phyloP scores from a whole-genome alignment of 2,329 filamentous ascomycete genomes.

The Alternaria ventricosa region DNA sequence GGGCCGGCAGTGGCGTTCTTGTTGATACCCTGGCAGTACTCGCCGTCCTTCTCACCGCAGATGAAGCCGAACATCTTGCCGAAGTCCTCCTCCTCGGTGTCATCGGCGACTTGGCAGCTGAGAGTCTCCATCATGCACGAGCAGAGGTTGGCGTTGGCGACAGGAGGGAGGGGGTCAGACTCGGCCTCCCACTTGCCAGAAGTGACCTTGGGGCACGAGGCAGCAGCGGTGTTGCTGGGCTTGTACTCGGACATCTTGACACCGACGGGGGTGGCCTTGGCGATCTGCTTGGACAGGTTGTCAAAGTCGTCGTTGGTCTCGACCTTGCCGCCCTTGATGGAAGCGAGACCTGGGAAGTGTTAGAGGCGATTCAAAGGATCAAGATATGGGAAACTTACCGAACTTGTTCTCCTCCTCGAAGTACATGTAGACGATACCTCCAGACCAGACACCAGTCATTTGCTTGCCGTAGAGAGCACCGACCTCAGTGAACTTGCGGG shows the following conservation, averaged over 20 bases:
- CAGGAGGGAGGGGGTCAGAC: conserved; percentile 74
- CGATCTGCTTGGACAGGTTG: conserved; percentile 72
- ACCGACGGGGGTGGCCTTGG: conserved; percentile 69
- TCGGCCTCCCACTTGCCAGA: conserved; percentile 71
- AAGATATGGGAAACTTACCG: conserved; percentile 58
- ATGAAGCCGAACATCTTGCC: conserved; percentile 75
- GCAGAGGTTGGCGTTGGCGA: conserved; percentile 80
- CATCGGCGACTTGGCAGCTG: conserved; percentile 68
- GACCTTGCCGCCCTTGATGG: conserved; percentile 63
- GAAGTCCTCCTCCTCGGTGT: conserved; percentile 65
- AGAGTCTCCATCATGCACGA: conserved; percentile 81
- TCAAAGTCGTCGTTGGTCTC: conserved; percentile 65
- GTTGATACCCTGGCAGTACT: conserved; percentile 71
- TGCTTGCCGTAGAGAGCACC: conserved; percentile 76
- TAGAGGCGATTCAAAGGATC: not conserved
- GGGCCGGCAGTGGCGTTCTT: conserved; percentile 70
- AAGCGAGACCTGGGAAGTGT: conserved; percentile 65
- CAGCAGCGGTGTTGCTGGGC: conserved; percentile 72
- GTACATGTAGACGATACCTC: conserved; percentile 99
- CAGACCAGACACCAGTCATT: conserved; percentile 90
- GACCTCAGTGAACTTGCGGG: conserved; percentile 86
- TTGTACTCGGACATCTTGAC: conserved; percentile 73
- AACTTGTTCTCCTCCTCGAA: conserved; percentile 91
- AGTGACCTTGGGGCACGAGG: conserved; percentile 72
- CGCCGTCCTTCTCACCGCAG: conserved; percentile 63